A percentile compares a stretch with the other conserved stretches of the same genome.
Conservation (phyloP, 495 filamentous ascomycete genomes). For the Penicillium psychrofluorescens region DNA sequence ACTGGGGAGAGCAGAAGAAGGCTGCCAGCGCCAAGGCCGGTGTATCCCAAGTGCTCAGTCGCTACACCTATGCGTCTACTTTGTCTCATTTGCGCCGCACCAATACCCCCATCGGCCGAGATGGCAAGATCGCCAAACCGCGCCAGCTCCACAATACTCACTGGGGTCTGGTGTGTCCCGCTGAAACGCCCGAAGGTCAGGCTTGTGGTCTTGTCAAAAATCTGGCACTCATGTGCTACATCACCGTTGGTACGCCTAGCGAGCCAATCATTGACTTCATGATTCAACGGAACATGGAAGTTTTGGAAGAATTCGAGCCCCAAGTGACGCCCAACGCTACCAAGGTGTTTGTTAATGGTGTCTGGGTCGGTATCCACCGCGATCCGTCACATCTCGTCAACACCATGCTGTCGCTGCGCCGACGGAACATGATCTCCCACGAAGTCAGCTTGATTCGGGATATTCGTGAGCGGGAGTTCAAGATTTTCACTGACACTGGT, state of each 20-base stretch:
- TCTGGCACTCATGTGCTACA: slow-evolving; percentile 93
- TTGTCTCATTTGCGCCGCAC: slow-evolving; percentile 93
- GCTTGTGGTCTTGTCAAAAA: slow-evolving; percentile 99
- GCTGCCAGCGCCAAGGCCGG: slow-evolving; percentile 87
- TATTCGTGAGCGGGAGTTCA: slow-evolving; percentile 94
- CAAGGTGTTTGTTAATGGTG: slow-evolving; percentile 96
- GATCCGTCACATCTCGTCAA: slow-evolving; percentile 74
- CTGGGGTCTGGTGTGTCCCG: slow-evolving; percentile 96
- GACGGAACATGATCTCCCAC: slow-evolving; percentile 68
- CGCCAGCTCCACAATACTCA: slow-evolving; percentile 98
- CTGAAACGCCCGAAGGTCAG: slow-evolving; percentile 96
- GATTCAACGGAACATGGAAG: slow-evolving; percentile 88
- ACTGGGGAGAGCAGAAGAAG: slow-evolving; percentile 99
- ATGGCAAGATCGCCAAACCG: slow-evolving; percentile 97
- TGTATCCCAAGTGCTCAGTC: slow-evolving; percentile 96
- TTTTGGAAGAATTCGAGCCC: slow-evolving; percentile 93
- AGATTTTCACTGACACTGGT: slow-evolving; percentile 95
- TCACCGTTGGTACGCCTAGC: slow-evolving; percentile 85
- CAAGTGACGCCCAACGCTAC: slow-evolving; percentile 83
- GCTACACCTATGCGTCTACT: slow-evolving; percentile 94
- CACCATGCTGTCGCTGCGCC: slow-evolving; percentile 68
- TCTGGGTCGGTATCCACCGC: slow-evolving; percentile 86
- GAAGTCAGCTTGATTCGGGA: slow-evolving; percentile 92
- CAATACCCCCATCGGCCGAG: slow-evolving; percentile 94
- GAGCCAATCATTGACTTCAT: slow-evolving; percentile 92